Evolutionary conservation across 2,329 filamentous ascomycete genomes (phyloP).

Genomic region (Claviceps arundinis): DNA sequence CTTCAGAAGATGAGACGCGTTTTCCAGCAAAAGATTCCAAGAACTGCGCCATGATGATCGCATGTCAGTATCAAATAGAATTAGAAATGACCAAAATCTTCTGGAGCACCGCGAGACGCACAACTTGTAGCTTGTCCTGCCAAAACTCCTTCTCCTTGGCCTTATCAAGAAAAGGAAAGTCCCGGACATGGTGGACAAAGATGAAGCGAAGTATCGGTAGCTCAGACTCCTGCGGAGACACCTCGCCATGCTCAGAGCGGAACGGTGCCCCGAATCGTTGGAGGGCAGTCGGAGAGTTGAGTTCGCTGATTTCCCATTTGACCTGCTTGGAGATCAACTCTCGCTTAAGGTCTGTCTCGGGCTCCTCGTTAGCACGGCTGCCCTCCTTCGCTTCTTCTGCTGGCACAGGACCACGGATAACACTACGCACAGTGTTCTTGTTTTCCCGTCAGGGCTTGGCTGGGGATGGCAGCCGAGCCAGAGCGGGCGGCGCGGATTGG

Average conservation of each 20-base stretch:
- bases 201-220: constrained; percentile 89
- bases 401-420: background rate
- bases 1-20: constrained; percentile 92
- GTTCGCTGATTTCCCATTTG: constrained; percentile 76
- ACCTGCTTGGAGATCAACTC: constrained; percentile 88
- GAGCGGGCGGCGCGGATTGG: constrained; percentile 18
- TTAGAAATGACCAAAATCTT: background rate
- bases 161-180: constrained; percentile 95
- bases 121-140: constrained; percentile 94
- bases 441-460: constrained; percentile 66
- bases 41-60: constrained; percentile 43
- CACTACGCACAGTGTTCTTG: constrained; percentile 78
- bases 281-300: constrained; percentile 88
- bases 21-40: constrained; percentile 95
- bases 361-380: constrained; percentile 10
- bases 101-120: constrained; percentile 32
- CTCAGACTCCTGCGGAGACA: constrained; percentile 86
- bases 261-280: constrained; percentile 94
- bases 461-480: constrained; percentile 23
- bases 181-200: constrained; percentile 94
- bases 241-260: constrained; percentile 80
- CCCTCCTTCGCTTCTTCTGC: background rate
- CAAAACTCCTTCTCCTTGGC: constrained; percentile 98
- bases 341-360: constrained; percentile 68
- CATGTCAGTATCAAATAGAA: background rate